Conservation (phyloP, 495 filamentous ascomycete species). For the Penicillium canescens region DNA sequence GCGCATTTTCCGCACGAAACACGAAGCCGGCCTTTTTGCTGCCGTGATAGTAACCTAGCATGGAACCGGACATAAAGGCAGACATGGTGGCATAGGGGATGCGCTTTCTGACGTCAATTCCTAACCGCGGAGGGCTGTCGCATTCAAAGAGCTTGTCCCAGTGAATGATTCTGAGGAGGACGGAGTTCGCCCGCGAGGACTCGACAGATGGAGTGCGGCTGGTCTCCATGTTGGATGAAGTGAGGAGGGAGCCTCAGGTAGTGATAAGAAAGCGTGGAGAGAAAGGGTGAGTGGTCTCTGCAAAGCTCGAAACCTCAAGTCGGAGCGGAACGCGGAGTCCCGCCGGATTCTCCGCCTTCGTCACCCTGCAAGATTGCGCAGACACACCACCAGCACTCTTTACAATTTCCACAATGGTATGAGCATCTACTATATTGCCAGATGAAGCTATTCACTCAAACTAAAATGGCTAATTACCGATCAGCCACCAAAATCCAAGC, state of each 20-base stretch:
- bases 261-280: background rate
- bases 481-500: constrained; percentile 25
- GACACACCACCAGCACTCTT: background rate
- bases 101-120: constrained; percentile 61
- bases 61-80: constrained; percentile 64
- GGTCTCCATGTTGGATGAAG: constrained; percentile 28
- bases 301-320: constrained; percentile 1
- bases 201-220: constrained; percentile 14
- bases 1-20: constrained; percentile 94
- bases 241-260: background rate
- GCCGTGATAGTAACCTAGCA: constrained; percentile 71
- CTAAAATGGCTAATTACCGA: background rate
- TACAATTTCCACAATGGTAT: constrained; percentile 18
- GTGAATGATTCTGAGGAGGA: constrained; percentile 32
- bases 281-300: constrained; percentile 3
- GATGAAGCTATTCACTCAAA: background rate
- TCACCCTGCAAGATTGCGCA: constrained; percentile 4
- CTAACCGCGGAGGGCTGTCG: constrained; percentile 56
- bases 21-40: constrained; percentile 70
- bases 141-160: constrained; percentile 48
- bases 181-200: constrained; percentile 16
- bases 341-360: constrained; percentile 22
- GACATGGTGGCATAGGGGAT: constrained; percentile 59
- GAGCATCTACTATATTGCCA: background rate
- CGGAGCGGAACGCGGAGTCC: constrained; percentile 1